Conservation (phyloP, 2,329 filamentous ascomycete species). For the Myriosclerotinia curreyana region DNA sequence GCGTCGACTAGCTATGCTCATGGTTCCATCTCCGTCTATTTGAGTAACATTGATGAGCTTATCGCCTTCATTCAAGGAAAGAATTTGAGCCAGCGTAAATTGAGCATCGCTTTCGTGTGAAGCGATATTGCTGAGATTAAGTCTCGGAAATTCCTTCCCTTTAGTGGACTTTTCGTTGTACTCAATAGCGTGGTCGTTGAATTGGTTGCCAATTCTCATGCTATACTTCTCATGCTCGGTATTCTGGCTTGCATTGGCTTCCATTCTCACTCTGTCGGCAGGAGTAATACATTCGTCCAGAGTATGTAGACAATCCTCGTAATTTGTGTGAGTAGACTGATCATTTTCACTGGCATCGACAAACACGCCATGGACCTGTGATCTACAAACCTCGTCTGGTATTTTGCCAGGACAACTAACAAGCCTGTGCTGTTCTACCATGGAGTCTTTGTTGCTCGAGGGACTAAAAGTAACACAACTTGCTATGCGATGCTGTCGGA, state of each 20-base stretch:
- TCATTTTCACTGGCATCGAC: constrained; percentile 5
- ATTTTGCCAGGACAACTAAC: constrained; percentile 13
- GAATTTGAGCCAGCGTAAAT: background rate
- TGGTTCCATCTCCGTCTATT: constrained; percentile 8
- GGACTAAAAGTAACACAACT: constrained; percentile 7
- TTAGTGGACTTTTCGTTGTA: background rate
- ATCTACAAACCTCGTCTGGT: background rate
- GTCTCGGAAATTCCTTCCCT: background rate
- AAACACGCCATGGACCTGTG: background rate
- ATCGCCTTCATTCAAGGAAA: background rate
- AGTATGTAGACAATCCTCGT: constrained; percentile 15
- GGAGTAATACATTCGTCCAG: constrained; percentile 16
- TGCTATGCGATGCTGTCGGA: constrained; percentile 11
- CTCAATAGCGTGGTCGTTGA: background rate
- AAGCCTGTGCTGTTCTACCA: constrained; percentile 8
- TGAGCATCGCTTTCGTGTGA: constrained; percentile 5
- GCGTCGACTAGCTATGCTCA: background rate
- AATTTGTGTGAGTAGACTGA: constrained; percentile 6
- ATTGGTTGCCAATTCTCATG: background rate
- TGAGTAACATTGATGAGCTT: background rate
- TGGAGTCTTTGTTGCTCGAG: background rate
- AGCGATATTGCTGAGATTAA: background rate
- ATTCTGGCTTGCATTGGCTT: constrained; percentile 8
- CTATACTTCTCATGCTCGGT: constrained; percentile 1
- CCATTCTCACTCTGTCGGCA: constrained; percentile 3